These are phyloP conservation scores for Sugiyamaella lignohabitans DNA, from an alignment of 805 yeast genomes.

Conservation along the genomic window DNA sequence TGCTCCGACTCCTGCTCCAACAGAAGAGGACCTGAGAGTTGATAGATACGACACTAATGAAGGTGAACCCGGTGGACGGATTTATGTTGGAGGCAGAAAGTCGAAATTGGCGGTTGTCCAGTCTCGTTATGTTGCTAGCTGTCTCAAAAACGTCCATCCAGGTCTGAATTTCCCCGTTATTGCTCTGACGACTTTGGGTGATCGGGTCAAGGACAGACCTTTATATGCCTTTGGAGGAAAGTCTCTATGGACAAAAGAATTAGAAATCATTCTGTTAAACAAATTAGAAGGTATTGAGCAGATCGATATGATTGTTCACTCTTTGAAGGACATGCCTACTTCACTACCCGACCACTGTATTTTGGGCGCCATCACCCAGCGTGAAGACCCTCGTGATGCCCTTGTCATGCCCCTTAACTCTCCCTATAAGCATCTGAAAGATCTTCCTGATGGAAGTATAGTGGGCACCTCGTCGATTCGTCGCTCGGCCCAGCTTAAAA, in stretches of 20 bases:
- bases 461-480: slow-evolving; percentile 95
- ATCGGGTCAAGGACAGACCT: slow-evolving; percentile 77
- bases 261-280: slow-evolving; percentile 65
- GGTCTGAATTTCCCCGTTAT: slow-evolving; percentile 65
- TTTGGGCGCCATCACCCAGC: slow-evolving; percentile 74
- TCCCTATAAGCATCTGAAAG: slow-evolving; percentile 55
- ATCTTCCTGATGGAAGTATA: slow-evolving; percentile 75
- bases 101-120: slow-evolving; percentile 84
- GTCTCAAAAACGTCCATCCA: slow-evolving; percentile 56
- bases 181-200: slow-evolving; percentile 84
- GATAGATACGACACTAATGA: slow-evolving; percentile 14
- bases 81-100: slow-evolving; percentile 76
- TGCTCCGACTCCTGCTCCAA: not conserved
- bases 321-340: slow-evolving; percentile 84
- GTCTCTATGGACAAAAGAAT: slow-evolving; percentile 91
- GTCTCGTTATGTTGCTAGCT: slow-evolving; percentile 61
- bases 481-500: slow-evolving; percentile 83
- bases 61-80: slow-evolving; percentile 17
- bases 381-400: slow-evolving; percentile 95
- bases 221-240: slow-evolving; percentile 94
- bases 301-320: slow-evolving; percentile 86
- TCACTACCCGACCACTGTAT: slow-evolving; percentile 82
- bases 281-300: slow-evolving; percentile 55
- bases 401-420: slow-evolving; percentile 65
- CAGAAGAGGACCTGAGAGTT: not conserved